Conservation (phyloP, 83 land plant species). For the Larix sibirica region DNA sequence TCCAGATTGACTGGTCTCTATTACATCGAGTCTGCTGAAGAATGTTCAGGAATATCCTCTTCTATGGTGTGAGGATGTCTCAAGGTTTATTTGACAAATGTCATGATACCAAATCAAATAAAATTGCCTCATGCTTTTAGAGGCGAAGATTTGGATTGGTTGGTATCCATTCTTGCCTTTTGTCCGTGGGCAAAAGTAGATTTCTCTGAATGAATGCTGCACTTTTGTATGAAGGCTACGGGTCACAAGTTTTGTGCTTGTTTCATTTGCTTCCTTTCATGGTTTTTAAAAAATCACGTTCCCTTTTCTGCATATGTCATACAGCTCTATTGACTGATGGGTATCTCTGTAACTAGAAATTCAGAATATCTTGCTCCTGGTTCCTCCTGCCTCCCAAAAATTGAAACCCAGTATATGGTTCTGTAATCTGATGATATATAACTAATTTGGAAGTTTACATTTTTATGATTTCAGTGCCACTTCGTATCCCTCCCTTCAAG, state of each 20-base stretch:
- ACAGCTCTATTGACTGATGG: background rate
- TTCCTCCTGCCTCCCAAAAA: background rate
- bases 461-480: background rate
- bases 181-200: background rate
- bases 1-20: slow-evolving; percentile 6
- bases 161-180: background rate
- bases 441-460: background rate
- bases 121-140: background rate
- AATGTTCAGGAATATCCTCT: slow-evolving; percentile 2
- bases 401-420: background rate
- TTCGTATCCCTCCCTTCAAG: background rate
- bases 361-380: background rate
- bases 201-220: background rate
- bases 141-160: slow-evolving; percentile 8
- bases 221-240: background rate
- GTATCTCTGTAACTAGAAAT: background rate
- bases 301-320: background rate
- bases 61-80: background rate
- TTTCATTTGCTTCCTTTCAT: background rate
- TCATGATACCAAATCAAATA: background rate
- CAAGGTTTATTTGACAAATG: slow-evolving; percentile 1
- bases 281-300: background rate
- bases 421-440: background rate
- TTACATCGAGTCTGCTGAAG: slow-evolving; percentile 5
- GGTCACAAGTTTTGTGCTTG: background rate